phyloP scores from a whole-genome alignment of 2,329 filamentous ascomycete species.

The Graphilbum sp. region DNA sequence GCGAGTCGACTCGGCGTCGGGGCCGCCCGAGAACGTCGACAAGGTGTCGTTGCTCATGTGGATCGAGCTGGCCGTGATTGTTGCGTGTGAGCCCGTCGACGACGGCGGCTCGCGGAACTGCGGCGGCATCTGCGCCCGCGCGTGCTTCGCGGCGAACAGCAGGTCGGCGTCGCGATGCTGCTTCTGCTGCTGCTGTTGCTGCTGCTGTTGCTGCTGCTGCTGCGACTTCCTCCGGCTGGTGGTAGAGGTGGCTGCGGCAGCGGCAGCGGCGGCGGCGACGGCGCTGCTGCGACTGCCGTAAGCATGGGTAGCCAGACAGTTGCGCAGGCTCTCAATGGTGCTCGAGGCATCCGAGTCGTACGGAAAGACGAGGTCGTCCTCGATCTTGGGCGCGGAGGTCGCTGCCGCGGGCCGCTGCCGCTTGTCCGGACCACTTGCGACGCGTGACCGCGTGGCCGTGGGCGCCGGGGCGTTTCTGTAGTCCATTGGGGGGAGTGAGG shows the following conservation, averaged over 20 bases:
- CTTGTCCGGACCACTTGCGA: too few species aligned
- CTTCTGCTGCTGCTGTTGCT: neutral
- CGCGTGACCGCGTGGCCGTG: neutral
- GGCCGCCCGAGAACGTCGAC: constrained; percentile 7
- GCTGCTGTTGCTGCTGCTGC: neutral
- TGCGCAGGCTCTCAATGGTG: constrained; percentile 9
- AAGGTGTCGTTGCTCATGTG: constrained; percentile 1
- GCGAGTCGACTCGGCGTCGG: constrained; percentile 11
- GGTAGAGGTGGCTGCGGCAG: neutral
- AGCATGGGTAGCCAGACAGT: constrained; percentile 7
- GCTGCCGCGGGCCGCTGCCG: too few species aligned
- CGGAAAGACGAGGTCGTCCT: neutral
- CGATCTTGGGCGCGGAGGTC: too few species aligned
- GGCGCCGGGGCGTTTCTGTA: neutral
- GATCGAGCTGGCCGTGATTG: constrained; percentile 9
- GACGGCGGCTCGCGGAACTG: constrained; percentile 11
- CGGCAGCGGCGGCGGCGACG: neutral
- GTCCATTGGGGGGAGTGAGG: too few species aligned
- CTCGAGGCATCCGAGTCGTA: constrained; percentile 9
- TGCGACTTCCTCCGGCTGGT: neutral
- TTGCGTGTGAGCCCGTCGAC: constrained; percentile 11
- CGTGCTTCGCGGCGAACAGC: constrained; percentile 7
- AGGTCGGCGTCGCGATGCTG: constrained; percentile 5
- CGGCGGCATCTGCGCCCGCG: constrained; percentile 7
- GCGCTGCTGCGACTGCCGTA: neutral